Percentiles rank a stretch among this genome's conserved stretches.
phyloP scores from a whole-genome alignment of 768 basidiomycete species.

The Boletus pseudopeckii region DNA sequence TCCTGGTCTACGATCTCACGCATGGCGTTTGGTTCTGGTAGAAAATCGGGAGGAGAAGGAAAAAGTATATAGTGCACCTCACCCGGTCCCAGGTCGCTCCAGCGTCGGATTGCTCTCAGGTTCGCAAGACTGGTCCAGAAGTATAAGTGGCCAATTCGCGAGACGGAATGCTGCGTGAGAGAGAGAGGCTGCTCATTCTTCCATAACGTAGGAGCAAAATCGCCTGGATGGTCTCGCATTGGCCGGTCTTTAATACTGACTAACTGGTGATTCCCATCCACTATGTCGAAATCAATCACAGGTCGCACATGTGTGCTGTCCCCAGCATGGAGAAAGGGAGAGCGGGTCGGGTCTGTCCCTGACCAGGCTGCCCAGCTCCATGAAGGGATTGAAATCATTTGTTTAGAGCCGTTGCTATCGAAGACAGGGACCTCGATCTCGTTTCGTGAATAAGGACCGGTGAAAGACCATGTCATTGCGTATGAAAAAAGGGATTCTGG shows the following conservation, averaged over 20 bases:
- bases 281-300: conserved; percentile 1
- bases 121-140: conserved; percentile 16
- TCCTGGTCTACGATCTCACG: conserved; percentile 7
- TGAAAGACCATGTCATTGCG: conserved; percentile 5
- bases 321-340: background rate
- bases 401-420: background rate
- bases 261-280: background rate
- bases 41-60: too few species aligned
- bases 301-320: background rate
- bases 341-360: background rate
- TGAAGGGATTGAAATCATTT: conserved; percentile 9
- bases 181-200: background rate
- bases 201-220: background rate
- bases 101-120: background rate
- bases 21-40: too few species aligned
- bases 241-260: background rate
- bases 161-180: background rate
- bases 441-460: conserved; percentile 2
- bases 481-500: conserved; percentile 12
- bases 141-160: conserved; percentile 1
- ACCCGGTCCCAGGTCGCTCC: fast-evolving
- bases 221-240: background rate
- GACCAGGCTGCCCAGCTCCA: conserved; percentile 16
- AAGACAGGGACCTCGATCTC: background rate
- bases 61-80: background rate